phyloP scores from a whole-genome alignment of 2,329 filamentous ascomycete genomes.

The Epichloe amarillans region DNA sequence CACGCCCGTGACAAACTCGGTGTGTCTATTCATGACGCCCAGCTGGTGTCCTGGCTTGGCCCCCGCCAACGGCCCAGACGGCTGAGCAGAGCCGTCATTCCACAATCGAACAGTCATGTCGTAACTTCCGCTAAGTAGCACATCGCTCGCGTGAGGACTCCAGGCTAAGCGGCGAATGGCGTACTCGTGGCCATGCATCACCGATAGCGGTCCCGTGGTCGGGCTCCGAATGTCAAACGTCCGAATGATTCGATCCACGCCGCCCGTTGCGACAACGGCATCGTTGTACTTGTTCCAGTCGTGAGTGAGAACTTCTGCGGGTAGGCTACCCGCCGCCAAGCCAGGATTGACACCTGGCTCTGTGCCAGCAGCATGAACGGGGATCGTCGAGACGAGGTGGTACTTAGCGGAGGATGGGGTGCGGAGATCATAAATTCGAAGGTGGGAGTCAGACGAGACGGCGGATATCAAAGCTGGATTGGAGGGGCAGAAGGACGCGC shows the following conservation, averaged over 20 bases:
- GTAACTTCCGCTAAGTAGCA: constrained; percentile 81
- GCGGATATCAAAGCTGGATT: constrained; percentile 75
- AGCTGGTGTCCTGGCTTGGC: constrained; percentile 53
- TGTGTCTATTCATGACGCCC: constrained; percentile 82
- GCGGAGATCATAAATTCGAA: constrained; percentile 84
- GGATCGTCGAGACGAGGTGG: constrained; percentile 70
- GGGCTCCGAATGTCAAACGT: constrained; percentile 83
- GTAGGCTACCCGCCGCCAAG: constrained; percentile 34
- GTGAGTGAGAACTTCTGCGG: constrained; percentile 78
- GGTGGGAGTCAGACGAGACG: constrained; percentile 76
- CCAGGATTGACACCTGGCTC: constrained; percentile 21
- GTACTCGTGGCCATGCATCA: constrained; percentile 80
- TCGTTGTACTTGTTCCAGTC: constrained; percentile 99
- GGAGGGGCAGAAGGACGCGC: constrained; percentile 78
- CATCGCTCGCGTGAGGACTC: constrained; percentile 86
- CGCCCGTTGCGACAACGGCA: constrained; percentile 71
- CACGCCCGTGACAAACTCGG: constrained; percentile 89
- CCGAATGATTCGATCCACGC: constrained; percentile 75
- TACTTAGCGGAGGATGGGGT: constrained; percentile 77
- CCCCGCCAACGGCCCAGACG: constrained; percentile 20
- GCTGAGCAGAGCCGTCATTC: constrained; percentile 54
- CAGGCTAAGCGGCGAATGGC: constrained; percentile 76
- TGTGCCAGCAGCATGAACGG: constrained; percentile 60
- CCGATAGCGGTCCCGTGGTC: constrained; percentile 53
- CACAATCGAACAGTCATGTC: constrained; percentile 96